Evolutionary conservation across 331 rosid genomes (phyloP).

Genomic region (Rhamnella rubrinervis): DNA sequence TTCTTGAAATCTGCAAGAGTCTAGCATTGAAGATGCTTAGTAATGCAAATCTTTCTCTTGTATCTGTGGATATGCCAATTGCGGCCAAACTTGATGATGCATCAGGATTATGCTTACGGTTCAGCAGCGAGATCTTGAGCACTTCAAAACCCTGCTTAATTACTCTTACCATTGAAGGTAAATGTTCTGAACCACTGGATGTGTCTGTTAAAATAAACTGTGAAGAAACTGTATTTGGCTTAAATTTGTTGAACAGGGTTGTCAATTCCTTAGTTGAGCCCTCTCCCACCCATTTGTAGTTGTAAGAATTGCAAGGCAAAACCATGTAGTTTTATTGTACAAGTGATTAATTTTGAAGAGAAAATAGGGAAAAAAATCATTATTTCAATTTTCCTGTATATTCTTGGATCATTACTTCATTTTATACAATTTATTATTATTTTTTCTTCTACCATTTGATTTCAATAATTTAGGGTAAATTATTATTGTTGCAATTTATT

Average conservation of each 20-base stretch:
- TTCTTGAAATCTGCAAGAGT: slow-evolving; percentile 72
- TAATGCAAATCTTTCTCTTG: slow-evolving; percentile 77
- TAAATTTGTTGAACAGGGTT: slow-evolving; percentile 84
- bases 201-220: slow-evolving; percentile 78
- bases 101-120: slow-evolving; percentile 85
- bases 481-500: too few relatives aligned
- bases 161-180: slow-evolving; percentile 72
- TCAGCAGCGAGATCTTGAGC: slow-evolving; percentile 79
- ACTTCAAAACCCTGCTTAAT: slow-evolving; percentile 74
- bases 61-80: slow-evolving; percentile 83
- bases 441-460: too few relatives aligned
- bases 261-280: slow-evolving; percentile 73
- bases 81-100: slow-evolving; percentile 75
- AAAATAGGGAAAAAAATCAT: slow-evolving; percentile 6
- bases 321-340: background rate
- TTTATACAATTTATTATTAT: too few relatives aligned
- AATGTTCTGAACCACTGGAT: slow-evolving; percentile 70
- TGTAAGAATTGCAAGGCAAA: slow-evolving; percentile 1
- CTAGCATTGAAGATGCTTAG: slow-evolving; percentile 78
- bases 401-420: too few relatives aligned
- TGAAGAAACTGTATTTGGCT: slow-evolving; percentile 92
- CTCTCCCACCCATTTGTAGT: slow-evolving; percentile 33
- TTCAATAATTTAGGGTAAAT: too few relatives aligned
- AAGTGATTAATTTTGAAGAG: slow-evolving; percentile 15
- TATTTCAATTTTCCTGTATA: background rate